Evolutionary conservation across 2,329 filamentous ascomycete genomes (phyloP).

Genomic region (Phyllosticta citrichinensis): DNA sequence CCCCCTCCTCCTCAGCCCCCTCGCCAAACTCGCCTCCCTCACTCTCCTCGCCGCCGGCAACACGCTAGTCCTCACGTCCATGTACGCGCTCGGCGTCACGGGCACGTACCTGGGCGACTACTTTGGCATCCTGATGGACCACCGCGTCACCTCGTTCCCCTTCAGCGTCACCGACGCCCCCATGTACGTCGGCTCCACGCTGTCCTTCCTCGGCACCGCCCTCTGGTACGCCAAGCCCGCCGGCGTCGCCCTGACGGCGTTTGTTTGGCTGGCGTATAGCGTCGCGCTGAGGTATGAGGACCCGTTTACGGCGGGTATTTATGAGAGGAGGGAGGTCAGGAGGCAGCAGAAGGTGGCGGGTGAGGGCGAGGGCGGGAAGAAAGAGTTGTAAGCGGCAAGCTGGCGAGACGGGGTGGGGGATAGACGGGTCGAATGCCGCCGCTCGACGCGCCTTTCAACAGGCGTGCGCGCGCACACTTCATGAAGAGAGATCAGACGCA

Average conservation of each 20-base stretch:
- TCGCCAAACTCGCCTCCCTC: conserved; percentile 55
- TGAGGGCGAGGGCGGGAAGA: conserved; percentile 22
- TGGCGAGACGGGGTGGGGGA: not conserved
- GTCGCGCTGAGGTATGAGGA: conserved; percentile 81
- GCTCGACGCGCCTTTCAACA: not conserved
- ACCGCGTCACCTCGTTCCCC: conserved; percentile 87
- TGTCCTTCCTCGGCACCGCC: conserved; percentile 84
- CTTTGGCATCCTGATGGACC: conserved; percentile 95
- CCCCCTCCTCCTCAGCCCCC: conserved; percentile 55
- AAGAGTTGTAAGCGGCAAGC: conserved; percentile 14
- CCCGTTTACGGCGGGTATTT: conserved; percentile 88
- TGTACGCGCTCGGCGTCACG: conserved; percentile 85
- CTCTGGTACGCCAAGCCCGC: conserved; percentile 81
- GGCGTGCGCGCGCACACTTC: not conserved
- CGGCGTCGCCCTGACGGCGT: conserved; percentile 62
- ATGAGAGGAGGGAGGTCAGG: conserved; percentile 62
- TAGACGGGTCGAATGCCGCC: not conserved
- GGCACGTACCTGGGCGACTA: conserved; percentile 97
- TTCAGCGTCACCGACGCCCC: conserved; percentile 86
- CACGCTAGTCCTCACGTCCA: conserved; percentile 75
- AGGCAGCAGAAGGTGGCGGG: conserved; percentile 24
- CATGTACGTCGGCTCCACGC: conserved; percentile 92
- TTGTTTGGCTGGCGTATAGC: conserved; percentile 70
- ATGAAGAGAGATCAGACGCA: too few relatives aligned
- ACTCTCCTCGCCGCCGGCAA: conserved; percentile 68